Evolutionary conservation across 1,139 yeast species (phyloP), one percentile per base, ranked within the genome.

Genomic region (Candida mesenterica): DNA sequence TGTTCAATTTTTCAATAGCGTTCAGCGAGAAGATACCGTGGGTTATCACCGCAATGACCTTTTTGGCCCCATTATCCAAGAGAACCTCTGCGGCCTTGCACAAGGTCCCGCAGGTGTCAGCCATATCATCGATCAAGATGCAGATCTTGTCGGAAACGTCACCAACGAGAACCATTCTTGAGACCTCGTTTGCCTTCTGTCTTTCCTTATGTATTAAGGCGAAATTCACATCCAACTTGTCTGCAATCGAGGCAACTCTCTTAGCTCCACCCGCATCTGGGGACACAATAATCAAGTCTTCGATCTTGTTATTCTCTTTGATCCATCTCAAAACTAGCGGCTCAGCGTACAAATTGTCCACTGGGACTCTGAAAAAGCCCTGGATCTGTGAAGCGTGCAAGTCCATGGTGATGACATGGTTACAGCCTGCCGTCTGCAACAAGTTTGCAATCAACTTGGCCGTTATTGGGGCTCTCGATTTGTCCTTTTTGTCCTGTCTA

Each of bases 191-290:
- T 26, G 92, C 89, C 57, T 80, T 76, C 32, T 85, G 87, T 60
- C 92, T 69, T 61, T 84, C 94, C 55, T 84, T 84, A 58, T 84
- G 94, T 47, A 84, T 84, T 59, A 84, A 72, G 2, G 92, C 92
- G 62, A 84, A 84, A 49, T 79, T 82, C 45, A 83, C 68, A 50
- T 83, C 92, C 46, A 84, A 65, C 51, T 82, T 78, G 50, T 83
- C 94, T 3, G 92, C 92, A 39, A 83, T 66, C 5, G 85, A 79
- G 5, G 92, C 90, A 26, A 83, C 92, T 55, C 94, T 72, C 57
- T 84, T 84, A 17, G 92, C 92, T 40, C 92, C 92, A 52, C 94
- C 94, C 2, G 92, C 94, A 61, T 84, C 92, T 2, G 92, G 92
- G 1, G 90, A 82, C 8, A 83, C 86, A 41, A 84, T 72, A 38